Percentiles rank a stretch among this genome's conserved stretches.
These are phyloP conservation scores for Clonostachys rosea DNA, from an alignment of 2,329 filamentous ascomycete species.

Conservation along the genomic window DNA sequence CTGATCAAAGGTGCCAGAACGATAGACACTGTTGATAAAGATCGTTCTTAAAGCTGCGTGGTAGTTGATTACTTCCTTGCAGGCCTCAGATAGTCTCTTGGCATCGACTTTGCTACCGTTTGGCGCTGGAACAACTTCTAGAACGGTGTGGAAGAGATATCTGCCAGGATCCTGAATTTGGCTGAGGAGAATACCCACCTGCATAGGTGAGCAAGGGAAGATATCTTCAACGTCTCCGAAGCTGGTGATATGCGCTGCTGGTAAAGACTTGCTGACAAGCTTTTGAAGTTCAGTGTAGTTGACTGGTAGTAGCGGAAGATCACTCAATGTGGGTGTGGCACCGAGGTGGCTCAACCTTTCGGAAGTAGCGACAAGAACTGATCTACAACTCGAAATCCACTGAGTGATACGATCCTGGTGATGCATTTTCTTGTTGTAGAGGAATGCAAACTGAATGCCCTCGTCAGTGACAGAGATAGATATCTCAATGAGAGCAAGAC, in stretches of 20 bases:
- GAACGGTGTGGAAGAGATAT: conserved; percentile 9
- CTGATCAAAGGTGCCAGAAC: conserved; percentile 17
- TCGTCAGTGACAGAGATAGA: conserved; percentile 37
- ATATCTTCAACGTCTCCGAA: conserved; percentile 21
- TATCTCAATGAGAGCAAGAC: conserved; percentile 28
- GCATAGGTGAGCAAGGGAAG: conserved; percentile 30
- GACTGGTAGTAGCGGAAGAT: conserved; percentile 30
- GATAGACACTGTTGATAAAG: conserved; percentile 18
- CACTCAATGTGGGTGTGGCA: conserved; percentile 32
- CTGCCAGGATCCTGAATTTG: conserved; percentile 16
- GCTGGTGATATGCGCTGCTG: conserved; percentile 4
- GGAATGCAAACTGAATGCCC: conserved; percentile 35
- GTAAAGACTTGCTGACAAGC: conserved; percentile 11
- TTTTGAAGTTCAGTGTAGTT: conserved; percentile 18
- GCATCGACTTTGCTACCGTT: conserved; percentile 1
- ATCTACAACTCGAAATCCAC: conserved; percentile 28
- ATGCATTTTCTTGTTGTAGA: conserved; percentile 32
- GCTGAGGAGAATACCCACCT: conserved; percentile 27
- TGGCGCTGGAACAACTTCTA: conserved; percentile 2
- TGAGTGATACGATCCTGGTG: conserved; percentile 30
- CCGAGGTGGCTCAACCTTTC: conserved; percentile 23
- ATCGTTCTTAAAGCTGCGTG: conserved; percentile 22
- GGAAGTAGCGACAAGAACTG: conserved; percentile 2
- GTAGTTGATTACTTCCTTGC: conserved; percentile 11
- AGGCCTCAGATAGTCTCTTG: conserved; percentile 5